Base-by-base conservation (phyloP, 306 rosid species). In the Aeschynomene evenia region DNA sequence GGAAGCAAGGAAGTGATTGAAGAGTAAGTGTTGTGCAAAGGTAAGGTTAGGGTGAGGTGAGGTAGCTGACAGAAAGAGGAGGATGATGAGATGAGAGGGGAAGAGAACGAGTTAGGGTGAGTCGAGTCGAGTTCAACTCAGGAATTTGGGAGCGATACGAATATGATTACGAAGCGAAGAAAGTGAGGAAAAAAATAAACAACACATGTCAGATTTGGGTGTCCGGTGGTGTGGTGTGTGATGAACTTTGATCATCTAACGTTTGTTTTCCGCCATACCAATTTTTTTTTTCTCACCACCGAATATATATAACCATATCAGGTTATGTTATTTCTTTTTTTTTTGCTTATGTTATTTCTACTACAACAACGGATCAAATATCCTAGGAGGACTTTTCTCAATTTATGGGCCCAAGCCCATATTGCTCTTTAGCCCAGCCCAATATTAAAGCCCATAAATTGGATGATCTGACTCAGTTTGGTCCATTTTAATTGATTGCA, bases 51-150 rank as follows among this genome's bases (percentile, higher is more conserved):
- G 48, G 48, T 40, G 48, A 12, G 18, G 48, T 40, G 15, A 45
- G 79, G 61, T 56, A 73, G 66, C 71, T 60, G 61, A 76, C 63
- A 66, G 63, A 68, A 51, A 63, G 1, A 71, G 48, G 49, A 20
- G 52, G 18, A 59, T n/a, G 16, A 46, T 12, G 15, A 40, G 36
- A 3, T 19, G 7, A 45, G 14, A 60, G 8, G 55, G 43, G 16
- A 5, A 37, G 8, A 48, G 19, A 72, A 6, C 73, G 73, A 69
- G 83, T 71, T 72, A 78, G 79, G 79, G 79, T 19, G 68, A 70
- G 77, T 57, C 40, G 58, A 51, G 73, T 68, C 29, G 21, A 11
- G 16, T 26, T 2, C 4, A 65, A 73, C 74, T 72, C 74, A 48
- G 60, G 37, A 51, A 23, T 61, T 60, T 22, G 63, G 46, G 19